Evolutionary conservation across 352 stramenopile species (phyloP).

Genomic region (Phytophthora tentaculata): DNA sequence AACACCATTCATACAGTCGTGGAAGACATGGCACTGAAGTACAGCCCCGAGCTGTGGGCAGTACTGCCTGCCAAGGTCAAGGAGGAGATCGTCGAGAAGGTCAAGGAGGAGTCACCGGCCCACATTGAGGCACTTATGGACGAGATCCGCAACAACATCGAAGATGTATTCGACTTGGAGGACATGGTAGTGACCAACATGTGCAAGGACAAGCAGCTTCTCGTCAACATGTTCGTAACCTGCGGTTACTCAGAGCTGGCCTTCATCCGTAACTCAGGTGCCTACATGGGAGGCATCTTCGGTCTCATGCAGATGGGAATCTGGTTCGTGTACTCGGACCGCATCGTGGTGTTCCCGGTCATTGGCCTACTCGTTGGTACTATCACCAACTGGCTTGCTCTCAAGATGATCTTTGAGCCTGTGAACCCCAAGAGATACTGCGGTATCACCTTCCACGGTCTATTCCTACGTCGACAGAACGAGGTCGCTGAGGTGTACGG

Average conservation of each 20-base stretch:
- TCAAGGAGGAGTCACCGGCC: slow-evolving; percentile 92
- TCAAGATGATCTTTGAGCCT: slow-evolving; percentile 94
- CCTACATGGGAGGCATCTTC: slow-evolving; percentile 92
- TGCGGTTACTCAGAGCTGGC: slow-evolving; percentile 92
- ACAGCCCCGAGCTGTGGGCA: slow-evolving; percentile 86
- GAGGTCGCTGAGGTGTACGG: slow-evolving; percentile 91
- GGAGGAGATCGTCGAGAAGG: slow-evolving; percentile 93
- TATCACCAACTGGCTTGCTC: slow-evolving; percentile 96
- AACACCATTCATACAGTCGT: slow-evolving; percentile 90
- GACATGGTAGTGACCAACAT: slow-evolving; percentile 95
- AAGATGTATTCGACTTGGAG: slow-evolving; percentile 96
- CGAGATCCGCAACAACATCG: slow-evolving; percentile 95
- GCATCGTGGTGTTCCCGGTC: slow-evolving; percentile 89
- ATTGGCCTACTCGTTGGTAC: slow-evolving; percentile 96
- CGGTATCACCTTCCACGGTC: slow-evolving; percentile 93
- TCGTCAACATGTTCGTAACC: slow-evolving; percentile 96
- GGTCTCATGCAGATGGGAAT: slow-evolving; percentile 89
- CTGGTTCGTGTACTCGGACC: slow-evolving; percentile 87
- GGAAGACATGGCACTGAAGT: slow-evolving; percentile 90
- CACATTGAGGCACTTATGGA: slow-evolving; percentile 95
- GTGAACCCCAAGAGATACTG: slow-evolving; percentile 87
- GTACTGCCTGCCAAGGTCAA: slow-evolving; percentile 83
- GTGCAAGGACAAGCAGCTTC: slow-evolving; percentile 94
- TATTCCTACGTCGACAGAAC: slow-evolving; percentile 95
- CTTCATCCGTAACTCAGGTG: slow-evolving; percentile 92